Evolutionary conservation across 2,329 filamentous ascomycete species (phyloP), one percentile per base, ranked within the genome.

Genomic region (Aspergillus neotritici): DNA sequence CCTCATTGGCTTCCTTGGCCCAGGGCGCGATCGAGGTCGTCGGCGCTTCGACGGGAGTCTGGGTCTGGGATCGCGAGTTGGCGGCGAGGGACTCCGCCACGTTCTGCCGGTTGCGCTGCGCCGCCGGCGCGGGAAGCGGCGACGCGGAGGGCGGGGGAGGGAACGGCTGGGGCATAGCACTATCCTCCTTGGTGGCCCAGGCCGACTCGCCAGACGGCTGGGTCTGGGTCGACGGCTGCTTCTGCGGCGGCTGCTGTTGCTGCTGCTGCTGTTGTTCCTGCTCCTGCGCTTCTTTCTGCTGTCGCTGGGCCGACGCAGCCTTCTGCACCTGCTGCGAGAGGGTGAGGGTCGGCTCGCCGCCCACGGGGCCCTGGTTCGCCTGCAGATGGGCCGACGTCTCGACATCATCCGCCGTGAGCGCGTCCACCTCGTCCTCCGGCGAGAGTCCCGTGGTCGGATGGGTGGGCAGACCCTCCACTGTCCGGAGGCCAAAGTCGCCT

Each of bases 11-110:
- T 52, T 97, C 89, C 64, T 93, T 93, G 4, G 93, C 93, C 93
- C 93, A 98, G 0, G 93, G 93, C 0, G 93, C 93, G 53, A 96
- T 72, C 0, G 91, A 87, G 4, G 89, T 76, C n/a, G 76, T 75
- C 5, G 78, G 77, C 2, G 78, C 78, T 40, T 84, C 82, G 21
- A 76, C 70, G 0, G 79, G 90, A 0, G 88, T 94, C 51, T 86
- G 85, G 2, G 84, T 87, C 50, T 83, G 84, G 16, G 89, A 94
- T 47, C 84, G 72, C 13, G 80, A 77, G 52, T 82, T 80, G 3
- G 75, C 75, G 51, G 75, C 75, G 37, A 86, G 68, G 40, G 79
- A 75, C 53, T 95, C 89, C 1, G 90, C 88, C 3, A 96, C 77
- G 50, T 90, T 90, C 41, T 89, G 88, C 47, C 83, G 78, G 52